phyloP scores from a whole-genome alignment of 495 filamentous ascomycete species.

The Darksidea phi region DNA sequence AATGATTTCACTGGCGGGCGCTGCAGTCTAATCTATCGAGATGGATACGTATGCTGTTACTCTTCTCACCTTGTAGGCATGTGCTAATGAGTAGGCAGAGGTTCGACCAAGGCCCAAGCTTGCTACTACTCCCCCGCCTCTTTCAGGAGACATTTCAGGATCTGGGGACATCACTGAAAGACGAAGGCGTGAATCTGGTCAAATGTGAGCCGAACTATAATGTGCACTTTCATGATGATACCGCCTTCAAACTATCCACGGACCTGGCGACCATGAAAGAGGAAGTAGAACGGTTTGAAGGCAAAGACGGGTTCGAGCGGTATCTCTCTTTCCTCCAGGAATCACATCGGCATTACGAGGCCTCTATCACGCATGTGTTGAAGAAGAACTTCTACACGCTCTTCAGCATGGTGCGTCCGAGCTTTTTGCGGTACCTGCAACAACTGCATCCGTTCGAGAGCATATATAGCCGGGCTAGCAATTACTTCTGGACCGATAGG shows the following conservation, averaged over 20 bases:
- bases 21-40: constrained; percentile 57
- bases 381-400: constrained; percentile 60
- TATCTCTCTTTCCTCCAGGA: constrained; percentile 63
- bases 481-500: constrained; percentile 66
- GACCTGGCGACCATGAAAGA: constrained; percentile 62
- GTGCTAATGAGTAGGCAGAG: constrained; percentile 43
- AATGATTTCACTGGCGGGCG: constrained; percentile 65
- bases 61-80: background rate
- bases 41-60: constrained; percentile 49
- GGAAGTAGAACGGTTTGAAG: constrained; percentile 67
- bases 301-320: constrained; percentile 60
- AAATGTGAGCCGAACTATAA: constrained; percentile 73
- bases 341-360: constrained; percentile 63
- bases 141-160: constrained; percentile 65
- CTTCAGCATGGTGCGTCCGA: constrained; percentile 51
- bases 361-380: constrained; percentile 60
- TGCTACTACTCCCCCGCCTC: constrained; percentile 64
- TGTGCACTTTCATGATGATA: constrained; percentile 64
- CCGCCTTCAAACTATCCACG: constrained; percentile 56
- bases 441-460: constrained; percentile 63
- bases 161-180: constrained; percentile 58
- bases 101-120: constrained; percentile 70
- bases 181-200: constrained; percentile 59
- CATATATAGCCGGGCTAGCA: constrained; percentile 57
- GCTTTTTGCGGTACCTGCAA: constrained; percentile 54